Evolutionary conservation across 2,329 filamentous ascomycete genomes (phyloP).

Genomic region (Pestalotiopsis sp.): DNA sequence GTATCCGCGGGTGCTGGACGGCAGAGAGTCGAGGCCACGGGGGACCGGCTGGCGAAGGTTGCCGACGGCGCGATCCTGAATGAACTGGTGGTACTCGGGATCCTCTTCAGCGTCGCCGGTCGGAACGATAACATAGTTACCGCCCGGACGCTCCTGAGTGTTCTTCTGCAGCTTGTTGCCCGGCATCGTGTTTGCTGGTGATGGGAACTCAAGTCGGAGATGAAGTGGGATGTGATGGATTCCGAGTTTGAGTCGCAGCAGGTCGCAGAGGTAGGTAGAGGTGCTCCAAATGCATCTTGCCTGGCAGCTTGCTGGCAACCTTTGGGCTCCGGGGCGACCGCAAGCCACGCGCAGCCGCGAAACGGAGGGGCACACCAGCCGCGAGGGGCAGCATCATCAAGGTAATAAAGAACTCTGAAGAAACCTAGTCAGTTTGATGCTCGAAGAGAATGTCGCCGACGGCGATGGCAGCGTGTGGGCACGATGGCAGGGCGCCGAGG

Average conservation of each 20-base stretch:
- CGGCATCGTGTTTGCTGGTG: not conserved
- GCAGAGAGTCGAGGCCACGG: not conserved
- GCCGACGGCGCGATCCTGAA: not conserved
- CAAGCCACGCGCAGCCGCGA: conserved; percentile 1
- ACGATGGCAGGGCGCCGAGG: not conserved
- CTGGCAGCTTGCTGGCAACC: not conserved
- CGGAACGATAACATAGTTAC: not conserved
- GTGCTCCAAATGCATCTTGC: not conserved
- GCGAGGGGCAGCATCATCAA: conserved; percentile 6
- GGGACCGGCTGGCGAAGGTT: not conserved
- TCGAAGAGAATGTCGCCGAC: not conserved
- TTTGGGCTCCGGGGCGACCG: not conserved
- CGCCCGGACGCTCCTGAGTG: not conserved
- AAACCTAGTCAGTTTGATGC: not conserved
- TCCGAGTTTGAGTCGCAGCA: not conserved
- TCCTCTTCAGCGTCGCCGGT: not conserved
- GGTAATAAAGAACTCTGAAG: conserved; percentile 3
- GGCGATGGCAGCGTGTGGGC: not conserved
- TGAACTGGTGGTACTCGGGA: not conserved
- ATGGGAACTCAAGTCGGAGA: not conserved
- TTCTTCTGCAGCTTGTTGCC: not conserved
- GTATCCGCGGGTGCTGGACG: not conserved
- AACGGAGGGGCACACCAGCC: conserved; percentile 1
- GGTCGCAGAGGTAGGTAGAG: not conserved
- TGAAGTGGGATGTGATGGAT: not conserved